Base-by-base conservation (phyloP, 2,329 filamentous ascomycete genomes). In the Xylaria sp. region DNA sequence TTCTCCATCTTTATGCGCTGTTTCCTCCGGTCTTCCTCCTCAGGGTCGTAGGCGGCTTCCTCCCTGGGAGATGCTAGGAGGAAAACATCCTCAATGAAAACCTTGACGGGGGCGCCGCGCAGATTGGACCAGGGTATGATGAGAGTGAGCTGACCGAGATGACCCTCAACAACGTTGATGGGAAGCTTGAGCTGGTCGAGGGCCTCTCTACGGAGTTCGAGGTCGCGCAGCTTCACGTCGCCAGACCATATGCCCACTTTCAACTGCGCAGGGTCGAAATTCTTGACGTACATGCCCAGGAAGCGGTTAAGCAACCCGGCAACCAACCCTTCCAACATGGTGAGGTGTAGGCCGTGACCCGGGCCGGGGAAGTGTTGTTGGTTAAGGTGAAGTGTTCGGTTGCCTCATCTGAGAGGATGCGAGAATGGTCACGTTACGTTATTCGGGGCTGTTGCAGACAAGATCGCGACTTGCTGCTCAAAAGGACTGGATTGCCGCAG, bases 221-320 rank as follows among this genome's bases (percentile, higher is more conserved):
- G 90, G 77, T 99, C 91, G 69, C 91, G 90, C 54, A 99, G 87
- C 83, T 97, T 97, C 77, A 99, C 96, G 84, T 99, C 96, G 76
- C 97, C 96, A 26, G 93, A 97, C 96, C 95, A 99, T 77, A 99
- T 99, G 72, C 97, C 96, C 72, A 99, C 94, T 80, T 99, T 99
- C 73, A 99, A 88, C 84, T 99, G 96, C 77, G 93, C 92, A 63
- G 96, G 93, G 81, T 99, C 96, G 80, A 99, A 99, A 83, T 99
- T 98, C 87, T 97, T 94, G 82, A 99, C 95, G 82, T 99, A 99
- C 92, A 98, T 97, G 87, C 96, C 97, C 89, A 99, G 84, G 83
- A 99, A 98, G 85, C 97, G 92, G 85, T 99, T 99, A 76, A 99
- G 91, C 85, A 99, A 87, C 83, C 95, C 97, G 76, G 96, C 94